phyloP scores from a whole-genome alignment of 768 basidiomycete genomes.

The Dentipellis fragilis region DNA sequence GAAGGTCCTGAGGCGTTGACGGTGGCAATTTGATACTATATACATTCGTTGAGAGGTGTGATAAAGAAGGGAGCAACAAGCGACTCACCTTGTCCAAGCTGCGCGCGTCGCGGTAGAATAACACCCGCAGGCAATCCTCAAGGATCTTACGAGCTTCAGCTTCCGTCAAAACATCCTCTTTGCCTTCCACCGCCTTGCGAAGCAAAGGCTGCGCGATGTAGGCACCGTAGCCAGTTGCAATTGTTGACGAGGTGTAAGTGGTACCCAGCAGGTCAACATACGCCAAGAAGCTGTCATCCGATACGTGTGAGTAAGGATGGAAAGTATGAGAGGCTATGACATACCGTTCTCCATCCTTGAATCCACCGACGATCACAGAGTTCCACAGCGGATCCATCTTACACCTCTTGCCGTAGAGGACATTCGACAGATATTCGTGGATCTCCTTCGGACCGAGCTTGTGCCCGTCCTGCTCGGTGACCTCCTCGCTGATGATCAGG shows the following conservation, averaged over 20 bases:
- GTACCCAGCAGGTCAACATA: slow-evolving; percentile 96
- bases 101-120: slow-evolving; percentile 94
- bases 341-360: slow-evolving; percentile 75
- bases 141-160: slow-evolving; percentile 73
- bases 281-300: slow-evolving; percentile 65
- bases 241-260: slow-evolving; percentile 85
- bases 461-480: slow-evolving; percentile 75
- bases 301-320: background rate
- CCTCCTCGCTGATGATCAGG: slow-evolving; percentile 61
- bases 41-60: background rate
- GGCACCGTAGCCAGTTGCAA: slow-evolving; percentile 91
- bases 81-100: slow-evolving; percentile 82
- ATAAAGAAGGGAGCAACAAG: background rate
- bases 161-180: slow-evolving; percentile 63
- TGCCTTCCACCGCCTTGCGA: slow-evolving; percentile 81
- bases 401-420: slow-evolving; percentile 83
- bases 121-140: slow-evolving; percentile 80
- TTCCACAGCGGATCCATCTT: slow-evolving; percentile 97
- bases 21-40: slow-evolving; percentile 89
- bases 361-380: slow-evolving; percentile 83
- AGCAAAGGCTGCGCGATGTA: slow-evolving; percentile 91
- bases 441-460: slow-evolving; percentile 79
- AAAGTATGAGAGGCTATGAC: slow-evolving; percentile 10
- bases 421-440: slow-evolving; percentile 82
- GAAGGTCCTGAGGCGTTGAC: slow-evolving; percentile 67